A percentile compares a stretch with the other conserved stretches of the same genome.
Evolutionary conservation across 805 yeast genomes (phyloP).

Genomic region (Barnettozyma sucrosica): DNA sequence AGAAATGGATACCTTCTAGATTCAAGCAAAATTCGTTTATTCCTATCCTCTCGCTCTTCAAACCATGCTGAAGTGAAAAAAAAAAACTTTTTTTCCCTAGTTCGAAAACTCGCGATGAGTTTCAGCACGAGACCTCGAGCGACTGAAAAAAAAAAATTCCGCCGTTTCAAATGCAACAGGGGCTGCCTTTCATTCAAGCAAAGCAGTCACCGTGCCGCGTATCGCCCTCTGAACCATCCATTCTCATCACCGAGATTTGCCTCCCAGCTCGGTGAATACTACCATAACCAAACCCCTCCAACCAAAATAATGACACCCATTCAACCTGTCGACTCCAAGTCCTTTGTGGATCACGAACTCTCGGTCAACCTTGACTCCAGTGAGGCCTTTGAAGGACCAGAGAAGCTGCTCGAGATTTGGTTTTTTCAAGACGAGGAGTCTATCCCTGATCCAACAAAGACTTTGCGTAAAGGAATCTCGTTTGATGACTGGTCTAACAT

Average conservation of each 20-base stretch:
- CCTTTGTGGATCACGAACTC: slow-evolving; percentile 70
- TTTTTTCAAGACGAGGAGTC: slow-evolving; percentile 48
- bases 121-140: too few species aligned
- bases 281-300: neutral
- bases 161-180: neutral
- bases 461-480: slow-evolving; percentile 54
- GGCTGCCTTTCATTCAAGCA: neutral
- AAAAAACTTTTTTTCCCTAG: neutral
- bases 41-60: neutral
- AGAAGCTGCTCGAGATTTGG: slow-evolving; percentile 88
- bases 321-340: slow-evolving; percentile 33
- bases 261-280: slow-evolving; percentile 9
- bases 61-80: neutral
- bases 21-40: too few species aligned
- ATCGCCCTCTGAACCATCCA: neutral
- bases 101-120: neutral
- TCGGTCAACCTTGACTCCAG: slow-evolving; percentile 80
- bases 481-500: slow-evolving; percentile 63
- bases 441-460: slow-evolving; percentile 34
- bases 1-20: neutral
- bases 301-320: slow-evolving; percentile 27
- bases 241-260: slow-evolving; percentile 4
- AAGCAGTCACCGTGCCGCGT: neutral
- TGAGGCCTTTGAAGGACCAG: slow-evolving; percentile 96
- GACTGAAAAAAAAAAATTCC: neutral